Conservation (phyloP, 768 basidiomycete genomes). For the Austroboletus eburneus region DNA sequence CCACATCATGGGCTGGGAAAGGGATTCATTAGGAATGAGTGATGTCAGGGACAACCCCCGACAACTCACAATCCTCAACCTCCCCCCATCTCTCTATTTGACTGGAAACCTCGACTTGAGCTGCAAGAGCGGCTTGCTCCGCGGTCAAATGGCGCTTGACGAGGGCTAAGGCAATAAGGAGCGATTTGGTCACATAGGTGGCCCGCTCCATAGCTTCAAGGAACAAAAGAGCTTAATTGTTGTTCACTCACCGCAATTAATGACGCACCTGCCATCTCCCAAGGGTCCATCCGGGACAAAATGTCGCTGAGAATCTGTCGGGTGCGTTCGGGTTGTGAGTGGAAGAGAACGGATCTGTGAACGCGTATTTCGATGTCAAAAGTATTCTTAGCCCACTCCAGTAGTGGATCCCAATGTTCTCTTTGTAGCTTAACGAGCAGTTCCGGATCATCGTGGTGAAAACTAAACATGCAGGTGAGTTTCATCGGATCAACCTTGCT, state of each 20-base stretch:
- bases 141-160: conserved; percentile 71
- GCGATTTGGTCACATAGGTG: conserved; percentile 85
- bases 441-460: conserved; percentile 75
- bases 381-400: conserved; percentile 69
- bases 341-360: conserved; percentile 68
- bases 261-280: conserved; percentile 83
- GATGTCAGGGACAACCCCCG: not conserved
- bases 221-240: not conserved
- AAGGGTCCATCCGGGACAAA: conserved; percentile 64
- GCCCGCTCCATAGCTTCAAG: conserved; percentile 82
- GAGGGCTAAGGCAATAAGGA: conserved; percentile 82
- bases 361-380: conserved; percentile 66
- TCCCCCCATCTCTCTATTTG: conserved; percentile 99
- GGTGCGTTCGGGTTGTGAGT: conserved; percentile 67
- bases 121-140: conserved; percentile 79
- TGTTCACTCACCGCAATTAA: not conserved
- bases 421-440: conserved; percentile 74
- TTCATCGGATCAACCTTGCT: conserved; percentile 1
- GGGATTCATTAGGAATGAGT: too few species aligned
- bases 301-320: conserved; percentile 53
- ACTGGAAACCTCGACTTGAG: conserved; percentile 90
- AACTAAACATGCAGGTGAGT: conserved; percentile 42
- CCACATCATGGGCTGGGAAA: conserved; percentile 88
- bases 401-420: conserved; percentile 83
- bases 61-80: conserved; percentile 91